Percentiles rank a stretch among this genome's conserved stretches.
Conservation (phyloP, 805 yeast species). For the Candida vaughaniae region DNA sequence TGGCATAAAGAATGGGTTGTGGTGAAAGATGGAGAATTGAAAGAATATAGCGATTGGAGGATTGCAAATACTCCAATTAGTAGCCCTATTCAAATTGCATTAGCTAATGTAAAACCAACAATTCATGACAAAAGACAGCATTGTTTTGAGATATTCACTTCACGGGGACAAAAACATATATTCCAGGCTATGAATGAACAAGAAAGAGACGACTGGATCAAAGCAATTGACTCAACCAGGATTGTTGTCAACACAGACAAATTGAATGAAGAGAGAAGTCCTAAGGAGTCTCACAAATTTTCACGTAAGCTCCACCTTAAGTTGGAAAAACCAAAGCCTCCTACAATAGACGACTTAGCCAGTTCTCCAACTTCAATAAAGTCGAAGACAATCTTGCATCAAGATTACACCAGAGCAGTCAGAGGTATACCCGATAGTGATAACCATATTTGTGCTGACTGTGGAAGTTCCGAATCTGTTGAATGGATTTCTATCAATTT, state of each 20-base stretch:
- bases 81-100: conserved; percentile 67
- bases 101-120: conserved; percentile 58
- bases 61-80: conserved; percentile 60
- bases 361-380: conserved; percentile 31
- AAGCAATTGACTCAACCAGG: conserved; percentile 58
- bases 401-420: conserved; percentile 37
- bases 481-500: conserved; percentile 87
- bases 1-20: conserved; percentile 94
- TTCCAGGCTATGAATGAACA: conserved; percentile 72
- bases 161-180: conserved; percentile 60
- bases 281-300: conserved; percentile 3
- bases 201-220: conserved; percentile 70
- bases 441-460: conserved; percentile 75
- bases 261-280: conserved; percentile 7
- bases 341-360: conserved; percentile 11
- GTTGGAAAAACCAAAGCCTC: conserved; percentile 16
- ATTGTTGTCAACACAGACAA: conserved; percentile 15
- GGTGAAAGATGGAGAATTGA: conserved; percentile 61
- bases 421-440: conserved; percentile 44
- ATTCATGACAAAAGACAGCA: conserved; percentile 46
- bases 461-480: conserved; percentile 61
- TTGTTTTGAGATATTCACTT: conserved; percentile 78
- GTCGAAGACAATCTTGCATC: conserved; percentile 21
- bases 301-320: conserved; percentile 7
- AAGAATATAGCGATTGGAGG: conserved; percentile 80